Evolutionary conservation across 345 rosid genomes (phyloP).

Genomic region (Murraya koenigii): DNA sequence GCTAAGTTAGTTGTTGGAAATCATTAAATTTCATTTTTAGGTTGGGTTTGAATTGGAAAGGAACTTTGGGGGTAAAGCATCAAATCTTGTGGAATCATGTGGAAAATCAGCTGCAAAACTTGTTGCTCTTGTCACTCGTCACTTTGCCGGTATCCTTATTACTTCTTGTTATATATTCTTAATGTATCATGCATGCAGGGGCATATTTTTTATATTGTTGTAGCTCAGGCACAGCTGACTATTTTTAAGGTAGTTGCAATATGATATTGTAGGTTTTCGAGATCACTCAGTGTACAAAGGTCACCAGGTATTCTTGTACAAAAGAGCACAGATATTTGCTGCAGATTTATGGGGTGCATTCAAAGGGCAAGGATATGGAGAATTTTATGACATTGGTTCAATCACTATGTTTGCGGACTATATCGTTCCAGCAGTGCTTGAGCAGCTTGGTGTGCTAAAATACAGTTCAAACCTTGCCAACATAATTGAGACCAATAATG

Average conservation of each 20-base stretch:
- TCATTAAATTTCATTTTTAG: slow-evolving; percentile 30
- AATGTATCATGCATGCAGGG: neutral
- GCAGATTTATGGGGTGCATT: slow-evolving; percentile 84
- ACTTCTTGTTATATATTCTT: neutral
- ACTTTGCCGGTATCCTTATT: slow-evolving; percentile 57
- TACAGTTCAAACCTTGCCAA: slow-evolving; percentile 54
- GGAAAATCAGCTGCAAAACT: slow-evolving; percentile 75
- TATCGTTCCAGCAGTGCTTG: slow-evolving; percentile 73
- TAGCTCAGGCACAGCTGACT: neutral
- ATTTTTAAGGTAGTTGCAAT: slow-evolving; percentile 1
- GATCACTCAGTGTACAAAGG: slow-evolving; percentile 81
- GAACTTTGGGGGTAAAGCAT: slow-evolving; percentile 68
- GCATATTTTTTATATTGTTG: neutral
- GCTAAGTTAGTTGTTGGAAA: slow-evolving; percentile 5
- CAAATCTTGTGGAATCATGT: slow-evolving; percentile 62
- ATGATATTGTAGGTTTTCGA: slow-evolving; percentile 48
- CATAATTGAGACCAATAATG: slow-evolving; percentile 40
- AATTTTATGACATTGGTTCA: slow-evolving; percentile 58
- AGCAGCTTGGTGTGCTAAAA: slow-evolving; percentile 71
- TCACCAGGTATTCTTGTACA: slow-evolving; percentile 70
- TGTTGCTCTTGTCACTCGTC: slow-evolving; percentile 59
- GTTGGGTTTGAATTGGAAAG: slow-evolving; percentile 70
- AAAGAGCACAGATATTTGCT: slow-evolving; percentile 82
- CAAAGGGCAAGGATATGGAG: slow-evolving; percentile 73
- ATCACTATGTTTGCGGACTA: slow-evolving; percentile 84